Evolutionary conservation across 2,329 filamentous ascomycete species (phyloP).

Genomic region (Elsinoe arachidis): DNA sequence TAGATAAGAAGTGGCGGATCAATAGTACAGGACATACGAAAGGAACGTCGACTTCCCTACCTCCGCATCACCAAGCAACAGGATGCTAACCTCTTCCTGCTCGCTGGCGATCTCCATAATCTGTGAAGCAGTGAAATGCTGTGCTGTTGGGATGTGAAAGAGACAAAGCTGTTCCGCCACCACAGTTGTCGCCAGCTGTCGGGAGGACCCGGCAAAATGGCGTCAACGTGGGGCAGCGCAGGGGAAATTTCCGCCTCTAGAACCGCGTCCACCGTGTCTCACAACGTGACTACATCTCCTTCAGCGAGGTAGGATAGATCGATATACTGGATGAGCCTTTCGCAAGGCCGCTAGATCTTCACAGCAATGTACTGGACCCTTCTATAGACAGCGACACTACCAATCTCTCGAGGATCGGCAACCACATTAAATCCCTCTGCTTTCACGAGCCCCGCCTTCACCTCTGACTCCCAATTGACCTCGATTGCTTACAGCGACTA

Average conservation of each 20-base stretch:
- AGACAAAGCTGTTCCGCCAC: background rate
- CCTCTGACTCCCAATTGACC: background rate
- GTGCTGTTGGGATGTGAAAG: background rate
- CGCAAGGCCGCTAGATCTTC: background rate
- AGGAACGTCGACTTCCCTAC: conserved; percentile 57
- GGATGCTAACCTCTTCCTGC: conserved; percentile 38
- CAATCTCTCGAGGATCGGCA: background rate
- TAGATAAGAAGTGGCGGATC: background rate
- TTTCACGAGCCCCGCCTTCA: background rate
- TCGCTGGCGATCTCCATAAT: conserved; percentile 12
- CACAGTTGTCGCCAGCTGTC: background rate
- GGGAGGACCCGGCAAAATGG: conserved; percentile 2
- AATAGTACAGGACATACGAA: conserved; percentile 39
- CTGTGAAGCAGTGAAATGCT: background rate
- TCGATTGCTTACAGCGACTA: background rate
- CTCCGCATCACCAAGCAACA: conserved; percentile 50
- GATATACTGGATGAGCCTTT: background rate
- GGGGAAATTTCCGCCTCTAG: conserved; percentile 2
- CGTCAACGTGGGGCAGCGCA: conserved; percentile 6
- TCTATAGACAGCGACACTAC: background rate
- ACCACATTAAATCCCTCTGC: background rate
- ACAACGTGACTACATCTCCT: background rate
- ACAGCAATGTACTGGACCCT: background rate
- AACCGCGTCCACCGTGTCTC: background rate
- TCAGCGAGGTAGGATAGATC: background rate